Evolutionary conservation across 306 rosid genomes (phyloP), one percentile per base, ranked within the genome.

Genomic region (Gillenia trifoliata): DNA sequence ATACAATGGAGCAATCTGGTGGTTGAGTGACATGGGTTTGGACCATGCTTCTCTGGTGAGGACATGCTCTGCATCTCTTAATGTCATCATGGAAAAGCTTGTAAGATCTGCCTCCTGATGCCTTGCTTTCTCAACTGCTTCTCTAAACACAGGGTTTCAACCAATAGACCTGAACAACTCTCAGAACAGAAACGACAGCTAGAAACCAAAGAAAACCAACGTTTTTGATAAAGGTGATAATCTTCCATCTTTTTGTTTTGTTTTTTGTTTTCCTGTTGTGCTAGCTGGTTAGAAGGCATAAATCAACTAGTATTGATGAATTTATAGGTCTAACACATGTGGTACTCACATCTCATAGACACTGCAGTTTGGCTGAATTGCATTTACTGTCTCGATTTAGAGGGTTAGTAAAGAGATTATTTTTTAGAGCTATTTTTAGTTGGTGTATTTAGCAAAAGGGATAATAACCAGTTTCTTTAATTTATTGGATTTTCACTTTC

Each of bases 31-130:
- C 77, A 83, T 68, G n/a, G 89, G 78, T 59, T 78, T 78, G 30
- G 85, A 82, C 19, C 64, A 71, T 4, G 85, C 85, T 50, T 73
- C 81, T 6, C 31, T 11, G 36, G 26, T 13, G n/a, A n/a, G 75
- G 75, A 61, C 25, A 47, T 74, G 34, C 28, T 74, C n/a, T n/a
- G n/a, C 70, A 80, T 66, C 43, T 87, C 85, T 74, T 34, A 70
- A 33, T 61, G 80, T 82, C 91, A 56, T 88, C 90, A 6, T n/a
- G 74, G 10, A 74, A 38, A 64, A 78, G 54, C 78, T 68, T 80
- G 76, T 79, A 87, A 23, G 77, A 72, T 50, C 80, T 77, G 54
- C 90, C 90, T 72, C n/a, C 36, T 52, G 16, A 87, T 79, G 41
- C 86, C 86, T 82, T 84, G 84, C 54, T 74, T 65, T 61, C 79